Base-by-base conservation (phyloP, 2,329 filamentous ascomycete genomes). In the Hymenoscyphus infarciens region DNA sequence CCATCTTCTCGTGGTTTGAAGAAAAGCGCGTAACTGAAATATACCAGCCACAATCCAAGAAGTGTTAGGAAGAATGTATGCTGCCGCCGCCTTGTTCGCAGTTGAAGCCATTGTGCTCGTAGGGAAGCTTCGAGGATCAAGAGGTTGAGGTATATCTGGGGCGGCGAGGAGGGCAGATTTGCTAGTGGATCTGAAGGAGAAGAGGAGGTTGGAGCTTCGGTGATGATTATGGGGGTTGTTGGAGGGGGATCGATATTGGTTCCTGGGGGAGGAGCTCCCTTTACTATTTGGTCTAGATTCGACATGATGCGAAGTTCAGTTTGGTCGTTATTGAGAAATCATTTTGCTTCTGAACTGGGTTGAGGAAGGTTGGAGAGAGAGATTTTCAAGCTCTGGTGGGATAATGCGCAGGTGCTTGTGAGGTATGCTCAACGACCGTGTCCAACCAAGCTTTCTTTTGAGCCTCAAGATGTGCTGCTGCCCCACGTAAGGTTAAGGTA, bases 1-100 rank as follows among this genome's bases (percentile, higher is more conserved):
- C 94, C 94, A 80, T 98, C 94, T 76, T 97, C 94, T 68, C 94
- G 87, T n/a, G 93, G 93, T n/a, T 92, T 90, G 68, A 98, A 84
- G 80, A 96, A 98, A 57, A 98, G 84, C 11, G 91, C 89, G 77
- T 97, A 97, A 67, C 87, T 87, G 77, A 97, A 98, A 71, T 89
- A 89, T 65, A 85, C 78, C 56, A 92, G 87, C 95, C 95, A 99
- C 31, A 88, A 73, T 3, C 84, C 84, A 31, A 99, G 83, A 11
- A 96, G 81, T 19, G 89, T 82, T 25, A 98, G 81, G 73, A 98
- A 96, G 77, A 98, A 96, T 1, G 92, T 93, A 76, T 99, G 94
- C 71, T 97, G 91, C 16, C 95, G 88, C 56, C 92, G 85, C 52
- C 95, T 88, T 56, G 92, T 90, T 63, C 94, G 90, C 54, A 98